These are phyloP conservation scores for Schizophyllum amplum DNA, from an alignment of 1,284 basidiomycete genomes.

Conservation along the genomic window DNA sequence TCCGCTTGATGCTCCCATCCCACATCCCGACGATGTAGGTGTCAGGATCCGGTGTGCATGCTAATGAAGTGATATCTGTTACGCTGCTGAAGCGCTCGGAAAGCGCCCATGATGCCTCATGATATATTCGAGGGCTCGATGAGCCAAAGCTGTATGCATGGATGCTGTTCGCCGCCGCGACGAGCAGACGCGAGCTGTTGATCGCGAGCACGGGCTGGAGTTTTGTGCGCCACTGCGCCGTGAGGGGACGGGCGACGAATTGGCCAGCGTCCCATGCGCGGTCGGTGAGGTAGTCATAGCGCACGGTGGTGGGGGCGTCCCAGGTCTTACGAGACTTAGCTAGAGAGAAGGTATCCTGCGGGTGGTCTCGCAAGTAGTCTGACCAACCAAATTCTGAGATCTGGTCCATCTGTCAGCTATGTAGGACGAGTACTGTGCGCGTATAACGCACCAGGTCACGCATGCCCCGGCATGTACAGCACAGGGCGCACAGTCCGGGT, in stretches of 20 bases:
- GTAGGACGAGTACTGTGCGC: not conserved
- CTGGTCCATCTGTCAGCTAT: constrained; percentile 26
- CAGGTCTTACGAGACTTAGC: constrained; percentile 36
- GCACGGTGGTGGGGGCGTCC: constrained; percentile 36
- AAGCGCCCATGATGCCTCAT: constrained; percentile 35
- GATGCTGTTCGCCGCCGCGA: constrained; percentile 54
- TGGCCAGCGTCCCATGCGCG: constrained; percentile 40
- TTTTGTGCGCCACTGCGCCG: constrained; percentile 52
- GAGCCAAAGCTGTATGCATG: constrained; percentile 47
- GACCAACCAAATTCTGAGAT: constrained; percentile 57
- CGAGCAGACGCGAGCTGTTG: constrained; percentile 46
- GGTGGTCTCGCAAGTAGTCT: constrained; percentile 37
- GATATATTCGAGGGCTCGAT: constrained; percentile 19
- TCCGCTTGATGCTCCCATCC: constrained; percentile 47
- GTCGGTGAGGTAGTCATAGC: constrained; percentile 49
- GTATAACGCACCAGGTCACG: constrained; percentile 36
- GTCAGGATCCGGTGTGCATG: constrained; percentile 37
- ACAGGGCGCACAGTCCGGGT: constrained; percentile 37
- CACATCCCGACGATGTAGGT: constrained; percentile 54
- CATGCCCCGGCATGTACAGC: constrained; percentile 36
- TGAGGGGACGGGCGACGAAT: constrained; percentile 62
- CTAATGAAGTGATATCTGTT: constrained; percentile 44
- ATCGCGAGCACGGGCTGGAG: constrained; percentile 54
- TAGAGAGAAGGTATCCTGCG: constrained; percentile 47
- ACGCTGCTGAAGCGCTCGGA: constrained; percentile 17